Percentiles rank a stretch among this genome's conserved stretches.
Evolutionary conservation across 2,329 filamentous ascomycete species (phyloP).

Genomic region (Chaetomiaceae sp.): DNA sequence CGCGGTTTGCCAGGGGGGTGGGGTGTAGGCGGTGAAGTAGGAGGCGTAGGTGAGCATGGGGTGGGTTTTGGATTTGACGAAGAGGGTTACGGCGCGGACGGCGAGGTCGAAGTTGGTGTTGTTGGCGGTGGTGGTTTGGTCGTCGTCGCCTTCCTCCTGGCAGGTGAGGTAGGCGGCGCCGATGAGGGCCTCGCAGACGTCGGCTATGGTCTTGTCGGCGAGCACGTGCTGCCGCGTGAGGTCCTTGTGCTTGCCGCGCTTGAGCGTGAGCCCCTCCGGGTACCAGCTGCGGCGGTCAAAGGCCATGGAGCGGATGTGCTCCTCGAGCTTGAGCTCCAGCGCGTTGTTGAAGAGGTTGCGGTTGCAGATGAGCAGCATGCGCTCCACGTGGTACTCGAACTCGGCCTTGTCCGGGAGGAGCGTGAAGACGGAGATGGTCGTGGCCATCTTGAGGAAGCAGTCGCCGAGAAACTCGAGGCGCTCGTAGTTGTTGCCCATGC

Average conservation of each 20-base stretch:
- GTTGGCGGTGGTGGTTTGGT: conserved; percentile 2
- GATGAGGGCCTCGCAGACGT: conserved; percentile 91
- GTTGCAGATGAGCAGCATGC: conserved; percentile 91
- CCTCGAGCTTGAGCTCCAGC: conserved; percentile 57
- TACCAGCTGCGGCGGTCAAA: conserved; percentile 89
- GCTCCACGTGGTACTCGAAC: conserved; percentile 80
- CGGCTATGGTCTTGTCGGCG: conserved; percentile 84
- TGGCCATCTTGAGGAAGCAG: conserved; percentile 92
- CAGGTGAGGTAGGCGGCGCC: conserved; percentile 68
- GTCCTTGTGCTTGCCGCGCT: conserved; percentile 62
- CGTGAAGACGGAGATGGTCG: conserved; percentile 80
- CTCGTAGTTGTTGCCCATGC: conserved; percentile 95
- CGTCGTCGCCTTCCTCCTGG: conserved; percentile 29
- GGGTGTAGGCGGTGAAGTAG: conserved; percentile 64
- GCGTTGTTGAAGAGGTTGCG: conserved; percentile 80
- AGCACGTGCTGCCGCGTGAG: conserved; percentile 58
- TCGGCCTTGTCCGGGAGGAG: conserved; percentile 73
- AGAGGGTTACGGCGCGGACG: conserved; percentile 58
- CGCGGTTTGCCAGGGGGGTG: conserved; percentile 65
- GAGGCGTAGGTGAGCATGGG: conserved; percentile 64
- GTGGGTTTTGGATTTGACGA: conserved; percentile 69
- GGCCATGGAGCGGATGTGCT: conserved; percentile 75
- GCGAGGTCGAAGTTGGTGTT: conserved; percentile 48
- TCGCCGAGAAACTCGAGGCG: conserved; percentile 91
- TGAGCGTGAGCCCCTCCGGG: conserved; percentile 68